These are phyloP conservation scores for Phytophthora brassicae DNA, from an alignment of 352 stramenopile genomes.

Conservation along the genomic window DNA sequence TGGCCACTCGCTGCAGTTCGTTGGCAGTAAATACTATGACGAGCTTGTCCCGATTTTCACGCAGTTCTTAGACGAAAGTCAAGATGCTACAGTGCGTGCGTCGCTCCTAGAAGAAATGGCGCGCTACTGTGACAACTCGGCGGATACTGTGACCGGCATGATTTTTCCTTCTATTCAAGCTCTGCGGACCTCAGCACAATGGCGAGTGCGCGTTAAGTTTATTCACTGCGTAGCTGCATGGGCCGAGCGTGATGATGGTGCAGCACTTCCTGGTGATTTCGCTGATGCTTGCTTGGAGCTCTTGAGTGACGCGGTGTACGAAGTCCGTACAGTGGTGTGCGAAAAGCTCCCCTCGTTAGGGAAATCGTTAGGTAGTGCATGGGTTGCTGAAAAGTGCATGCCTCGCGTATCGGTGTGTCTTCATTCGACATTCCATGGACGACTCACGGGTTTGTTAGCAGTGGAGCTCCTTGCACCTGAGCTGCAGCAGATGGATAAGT, in stretches of 20 bases:
- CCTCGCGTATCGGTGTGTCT: constrained; percentile 63
- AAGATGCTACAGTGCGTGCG: constrained; percentile 78
- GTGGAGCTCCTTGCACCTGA: constrained; percentile 65
- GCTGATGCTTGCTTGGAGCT: constrained; percentile 71
- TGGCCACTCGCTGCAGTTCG: constrained; percentile 69
- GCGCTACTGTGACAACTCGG: constrained; percentile 67
- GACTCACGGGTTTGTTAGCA: constrained; percentile 67
- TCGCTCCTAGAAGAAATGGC: constrained; percentile 84
- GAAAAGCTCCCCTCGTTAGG: constrained; percentile 64
- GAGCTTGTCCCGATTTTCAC: constrained; percentile 84
- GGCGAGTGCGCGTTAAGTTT: constrained; percentile 86
- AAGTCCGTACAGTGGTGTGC: constrained; percentile 71
- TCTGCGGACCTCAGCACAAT: constrained; percentile 66
- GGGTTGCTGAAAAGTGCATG: constrained; percentile 71
- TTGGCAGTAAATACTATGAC: constrained; percentile 70
- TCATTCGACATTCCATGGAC: constrained; percentile 72
- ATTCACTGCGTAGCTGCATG: constrained; percentile 84
- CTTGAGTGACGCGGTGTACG: constrained; percentile 64
- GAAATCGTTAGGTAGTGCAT: constrained; percentile 74
- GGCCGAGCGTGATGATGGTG: constrained; percentile 65
- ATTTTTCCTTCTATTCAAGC: constrained; percentile 72
- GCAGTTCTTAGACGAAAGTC: constrained; percentile 78
- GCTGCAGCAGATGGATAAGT: constrained; percentile 68
- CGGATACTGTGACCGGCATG: constrained; percentile 65
- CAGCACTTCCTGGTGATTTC: constrained; percentile 62